Percentiles rank a stretch among this genome's conserved stretches.
phyloP scores from a whole-genome alignment of 441 rosid species.

The Biscutella laevigata region DNA sequence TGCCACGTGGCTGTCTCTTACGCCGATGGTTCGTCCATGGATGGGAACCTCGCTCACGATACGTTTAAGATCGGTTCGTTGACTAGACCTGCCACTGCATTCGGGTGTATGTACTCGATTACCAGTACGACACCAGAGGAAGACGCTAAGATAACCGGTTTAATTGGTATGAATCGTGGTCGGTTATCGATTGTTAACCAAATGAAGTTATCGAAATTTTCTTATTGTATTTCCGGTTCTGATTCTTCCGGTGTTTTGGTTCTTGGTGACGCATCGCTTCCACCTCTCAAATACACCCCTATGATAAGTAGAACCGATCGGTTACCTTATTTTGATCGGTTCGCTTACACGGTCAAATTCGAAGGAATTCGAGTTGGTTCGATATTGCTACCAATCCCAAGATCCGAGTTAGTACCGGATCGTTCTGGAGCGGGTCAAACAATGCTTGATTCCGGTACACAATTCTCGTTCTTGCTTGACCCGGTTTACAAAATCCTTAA shows the following conservation, averaged over 20 bases:
- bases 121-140: conserved; percentile 39
- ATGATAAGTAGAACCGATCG: conserved; percentile 31
- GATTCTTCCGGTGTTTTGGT: conserved; percentile 41
- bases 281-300: conserved; percentile 36
- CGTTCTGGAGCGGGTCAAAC: conserved; percentile 51
- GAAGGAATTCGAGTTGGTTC: conserved; percentile 42
- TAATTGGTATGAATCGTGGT: conserved; percentile 56
- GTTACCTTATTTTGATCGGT: conserved; percentile 44
- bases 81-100: conserved; percentile 23
- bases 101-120: conserved; percentile 46
- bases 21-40: conserved; percentile 42
- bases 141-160: conserved; percentile 48
- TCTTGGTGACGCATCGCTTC: conserved; percentile 42
- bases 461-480: conserved; percentile 38
- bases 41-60: conserved; percentile 42
- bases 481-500: conserved; percentile 34
- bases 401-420: conserved; percentile 32
- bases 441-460: conserved; percentile 54
- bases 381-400: conserved; percentile 28
- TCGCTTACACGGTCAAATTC: conserved; percentile 41
- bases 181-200: conserved; percentile 44
- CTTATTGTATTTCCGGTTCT: conserved; percentile 49
- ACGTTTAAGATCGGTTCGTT: conserved; percentile 29
- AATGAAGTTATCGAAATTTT: conserved; percentile 43
- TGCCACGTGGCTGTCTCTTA: conserved; percentile 41